Percentiles rank a stretch among this genome's conserved stretches.
Conservation (phyloP, 257 asterid species). For the Solanum virginianum region DNA sequence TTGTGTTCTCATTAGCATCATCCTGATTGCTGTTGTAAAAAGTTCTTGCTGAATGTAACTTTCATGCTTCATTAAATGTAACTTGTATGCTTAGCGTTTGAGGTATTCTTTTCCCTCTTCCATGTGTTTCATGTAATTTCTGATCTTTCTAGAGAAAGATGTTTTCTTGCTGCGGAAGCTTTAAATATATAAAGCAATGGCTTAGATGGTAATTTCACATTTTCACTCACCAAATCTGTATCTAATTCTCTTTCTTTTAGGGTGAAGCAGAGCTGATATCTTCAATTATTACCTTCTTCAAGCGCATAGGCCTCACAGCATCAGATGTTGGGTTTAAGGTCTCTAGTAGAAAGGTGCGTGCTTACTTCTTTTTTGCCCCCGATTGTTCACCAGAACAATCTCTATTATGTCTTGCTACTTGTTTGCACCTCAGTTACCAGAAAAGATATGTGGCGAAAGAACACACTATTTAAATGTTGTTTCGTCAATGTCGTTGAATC, state of each 20-base stretch:
- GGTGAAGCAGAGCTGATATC: conserved; percentile 97
- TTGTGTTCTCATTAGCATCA: background rate
- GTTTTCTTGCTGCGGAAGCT: background rate
- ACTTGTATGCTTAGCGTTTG: background rate
- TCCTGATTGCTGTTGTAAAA: background rate
- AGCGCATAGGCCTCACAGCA: conserved; percentile 88
- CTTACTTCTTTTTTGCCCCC: background rate
- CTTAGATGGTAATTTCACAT: background rate
- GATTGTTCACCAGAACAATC: background rate
- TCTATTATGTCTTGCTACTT: background rate
- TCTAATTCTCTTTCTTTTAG: conserved; percentile 18
- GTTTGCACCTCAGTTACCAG: background rate
- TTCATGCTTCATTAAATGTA: background rate
- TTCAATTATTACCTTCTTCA: conserved; percentile 80
- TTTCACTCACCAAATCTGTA: background rate
- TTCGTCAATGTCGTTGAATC: background rate
- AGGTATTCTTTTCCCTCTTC: background rate
- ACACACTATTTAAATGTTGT: background rate
- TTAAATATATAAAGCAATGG: background rate
- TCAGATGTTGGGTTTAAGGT: conserved; percentile 93
- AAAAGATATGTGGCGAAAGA: background rate
- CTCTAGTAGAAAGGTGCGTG: conserved; percentile 80
- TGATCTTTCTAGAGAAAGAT: background rate
- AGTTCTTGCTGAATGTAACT: background rate
- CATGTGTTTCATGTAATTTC: background rate